These are phyloP conservation scores for Rhizopogon sp. DNA, from an alignment of 768 basidiomycete species.

Conservation along the genomic window DNA sequence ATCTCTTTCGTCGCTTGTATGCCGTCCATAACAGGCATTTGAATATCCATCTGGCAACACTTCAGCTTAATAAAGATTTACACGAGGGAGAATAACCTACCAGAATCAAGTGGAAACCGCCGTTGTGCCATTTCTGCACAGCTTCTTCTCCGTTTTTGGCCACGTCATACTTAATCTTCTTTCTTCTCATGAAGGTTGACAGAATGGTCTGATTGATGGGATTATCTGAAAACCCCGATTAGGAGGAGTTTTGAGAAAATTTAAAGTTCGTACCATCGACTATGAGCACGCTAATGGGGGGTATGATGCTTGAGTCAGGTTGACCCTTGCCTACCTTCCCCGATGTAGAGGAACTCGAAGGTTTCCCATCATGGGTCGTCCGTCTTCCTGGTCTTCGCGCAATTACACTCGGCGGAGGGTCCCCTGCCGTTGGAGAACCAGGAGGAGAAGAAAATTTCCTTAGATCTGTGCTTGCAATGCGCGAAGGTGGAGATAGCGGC, in stretches of 20 bases:
- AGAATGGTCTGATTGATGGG: conserved; percentile 97
- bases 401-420: conserved; percentile 17
- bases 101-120: conserved; percentile 92
- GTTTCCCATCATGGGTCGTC: conserved; percentile 22
- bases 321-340: conserved; percentile 47
- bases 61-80: conserved; percentile 9
- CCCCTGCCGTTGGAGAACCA: conserved; percentile 24
- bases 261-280: conserved; percentile 73
- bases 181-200: conserved; percentile 95
- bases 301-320: conserved; percentile 72
- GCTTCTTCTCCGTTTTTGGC: conserved; percentile 96
- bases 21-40: conserved; percentile 99
- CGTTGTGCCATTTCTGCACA: conserved; percentile 90
- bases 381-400: conserved; percentile 28
- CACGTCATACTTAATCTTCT: conserved; percentile 90
- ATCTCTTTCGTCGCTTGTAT: conserved; percentile 97
- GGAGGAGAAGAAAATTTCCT: conserved; percentile 32
- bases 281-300: conserved; percentile 96
- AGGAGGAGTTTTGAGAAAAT: conserved; percentile 5
- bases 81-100: conserved; percentile 42
- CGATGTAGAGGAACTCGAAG: conserved; percentile 21
- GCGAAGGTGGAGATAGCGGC: conserved; percentile 8
- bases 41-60: conserved; percentile 89
- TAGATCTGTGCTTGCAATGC: conserved; percentile 24
- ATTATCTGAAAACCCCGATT: conserved; percentile 62